Percentiles rank a stretch among this genome's conserved stretches.
Evolutionary conservation across 1,139 yeast genomes (phyloP).

Genomic region (Geotrichum klebahnii): DNA sequence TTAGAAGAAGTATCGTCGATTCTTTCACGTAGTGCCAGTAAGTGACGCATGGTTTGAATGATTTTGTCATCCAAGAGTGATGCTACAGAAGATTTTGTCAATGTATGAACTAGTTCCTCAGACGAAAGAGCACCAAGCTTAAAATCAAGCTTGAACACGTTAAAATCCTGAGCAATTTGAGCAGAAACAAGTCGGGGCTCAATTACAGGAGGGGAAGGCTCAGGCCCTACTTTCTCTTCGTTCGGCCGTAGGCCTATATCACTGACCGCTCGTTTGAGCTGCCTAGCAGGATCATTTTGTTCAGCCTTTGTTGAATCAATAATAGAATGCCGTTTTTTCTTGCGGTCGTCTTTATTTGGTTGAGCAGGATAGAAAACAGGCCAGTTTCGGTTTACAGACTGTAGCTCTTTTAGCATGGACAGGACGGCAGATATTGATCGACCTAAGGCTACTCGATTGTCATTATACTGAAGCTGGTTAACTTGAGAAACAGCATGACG

Average conservation of each 20-base stretch:
- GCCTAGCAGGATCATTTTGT: conserved; percentile 21
- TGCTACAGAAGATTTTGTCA: conserved; percentile 65
- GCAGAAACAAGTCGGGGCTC: conserved; percentile 28
- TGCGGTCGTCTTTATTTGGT: conserved; percentile 7
- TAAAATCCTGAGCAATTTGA: conserved; percentile 42
- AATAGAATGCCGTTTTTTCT: conserved; percentile 11
- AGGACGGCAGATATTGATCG: conserved; percentile 57
- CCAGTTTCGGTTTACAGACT: conserved; percentile 52
- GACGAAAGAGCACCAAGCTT: conserved; percentile 53
- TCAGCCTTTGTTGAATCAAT: conserved; percentile 24
- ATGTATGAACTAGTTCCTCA: conserved; percentile 46
- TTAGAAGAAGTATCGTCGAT: conserved; percentile 90
- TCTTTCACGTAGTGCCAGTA: conserved; percentile 70
- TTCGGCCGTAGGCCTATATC: conserved; percentile 9
- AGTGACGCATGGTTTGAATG: conserved; percentile 57
- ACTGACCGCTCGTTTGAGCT: conserved; percentile 16
- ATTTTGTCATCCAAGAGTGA: conserved; percentile 62
- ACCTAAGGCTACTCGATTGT: conserved; percentile 59
- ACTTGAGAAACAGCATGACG: conserved; percentile 43
- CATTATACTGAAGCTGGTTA: conserved; percentile 66
- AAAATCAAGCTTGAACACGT: conserved; percentile 60
- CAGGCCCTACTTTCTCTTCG: conserved; percentile 18
- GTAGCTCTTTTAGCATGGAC: conserved; percentile 52
- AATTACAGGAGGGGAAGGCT: conserved; percentile 6
- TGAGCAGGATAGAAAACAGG: conserved; percentile 61